Evolutionary conservation across 1,139 yeast genomes (phyloP), one percentile per base, ranked within the genome.

Genomic region (Eremothecium gossypii): DNA sequence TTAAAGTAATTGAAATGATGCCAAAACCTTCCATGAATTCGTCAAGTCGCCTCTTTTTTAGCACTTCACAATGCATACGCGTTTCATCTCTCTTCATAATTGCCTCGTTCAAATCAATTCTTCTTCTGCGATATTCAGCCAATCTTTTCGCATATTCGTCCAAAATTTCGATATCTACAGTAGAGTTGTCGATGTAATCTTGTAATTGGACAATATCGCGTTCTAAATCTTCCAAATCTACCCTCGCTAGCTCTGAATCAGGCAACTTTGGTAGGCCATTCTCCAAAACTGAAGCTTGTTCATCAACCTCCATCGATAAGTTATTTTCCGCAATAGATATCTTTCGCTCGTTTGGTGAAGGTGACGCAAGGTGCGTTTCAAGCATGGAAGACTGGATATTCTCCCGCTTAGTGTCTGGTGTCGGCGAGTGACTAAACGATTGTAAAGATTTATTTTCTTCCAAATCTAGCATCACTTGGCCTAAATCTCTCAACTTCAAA

Each of bases 21-120:
- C 80, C 77, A 66, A 93, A 91, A 0, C 99, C 98, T 49, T 76
- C 78, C 95, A 87, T 86, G 57, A 93, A 93, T 61, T 93, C 96
- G 49, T 81, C 87, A 42, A 83, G 69, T 42, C 98, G 72, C 48
- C 74, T 77, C 43, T 80, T 74, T 57, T 83, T 82, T 51, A 87
- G 67, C 27, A 78, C 81, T 54, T 86, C 95, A 45, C 82, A 74
- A 43, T 68, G 67, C 41, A 68, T 69, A 53, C 83, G 78, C 47
- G 80, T 71, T 23, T 68, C 69, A 52, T 89, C 95, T 54, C 96
- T 74, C 46, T 71, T 66, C 14, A 66, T 64, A 4, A 85, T 81
- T 0, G 96, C 79, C 12, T 65, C 67, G 52, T 83, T 83, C 53
- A 91, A 68, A 44, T 83, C 93, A 1, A 60, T 53, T 52, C 79